Evolutionary conservation across 2,329 filamentous ascomycete genomes (phyloP).

Genomic region (Xylaria arbuscula): DNA sequence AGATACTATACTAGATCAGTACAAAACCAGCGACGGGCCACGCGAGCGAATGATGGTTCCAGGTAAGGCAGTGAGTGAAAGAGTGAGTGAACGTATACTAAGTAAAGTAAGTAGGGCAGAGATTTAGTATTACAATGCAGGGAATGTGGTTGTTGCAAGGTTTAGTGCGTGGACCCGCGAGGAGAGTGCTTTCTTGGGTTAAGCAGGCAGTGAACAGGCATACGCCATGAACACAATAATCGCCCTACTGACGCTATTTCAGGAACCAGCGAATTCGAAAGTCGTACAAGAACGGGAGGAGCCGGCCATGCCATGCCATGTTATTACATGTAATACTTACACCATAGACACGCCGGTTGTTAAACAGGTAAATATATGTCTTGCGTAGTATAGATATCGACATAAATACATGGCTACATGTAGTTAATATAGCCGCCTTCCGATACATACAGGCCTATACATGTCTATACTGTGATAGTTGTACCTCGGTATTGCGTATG

Average conservation of each 20-base stretch:
- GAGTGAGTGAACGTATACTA: background rate
- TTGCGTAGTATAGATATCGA: too few relatives aligned
- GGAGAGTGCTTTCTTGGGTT: background rate
- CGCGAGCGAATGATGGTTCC: background rate
- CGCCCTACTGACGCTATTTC: conserved; percentile 28
- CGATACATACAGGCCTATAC: background rate
- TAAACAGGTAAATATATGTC: too few relatives aligned
- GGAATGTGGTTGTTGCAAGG: background rate
- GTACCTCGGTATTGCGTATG: background rate
- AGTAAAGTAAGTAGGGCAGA: too few relatives aligned
- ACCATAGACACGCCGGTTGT: background rate
- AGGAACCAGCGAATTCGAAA: conserved; percentile 21
- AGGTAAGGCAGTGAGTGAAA: background rate
- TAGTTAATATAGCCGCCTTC: background rate
- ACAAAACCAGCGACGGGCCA: background rate
- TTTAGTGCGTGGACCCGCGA: background rate
- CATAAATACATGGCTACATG: background rate
- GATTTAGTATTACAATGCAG: background rate
- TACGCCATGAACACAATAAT: background rate
- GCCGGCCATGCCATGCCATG: conserved; percentile 23
- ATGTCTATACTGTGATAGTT: background rate
- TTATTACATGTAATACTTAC: background rate
- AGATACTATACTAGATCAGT: background rate
- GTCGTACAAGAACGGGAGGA: conserved; percentile 27
- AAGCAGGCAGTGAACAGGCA: background rate